Evolutionary conservation across 169 alveolate genomes (phyloP).

Genomic region (Ichthyophthirius multifiliis): DNA sequence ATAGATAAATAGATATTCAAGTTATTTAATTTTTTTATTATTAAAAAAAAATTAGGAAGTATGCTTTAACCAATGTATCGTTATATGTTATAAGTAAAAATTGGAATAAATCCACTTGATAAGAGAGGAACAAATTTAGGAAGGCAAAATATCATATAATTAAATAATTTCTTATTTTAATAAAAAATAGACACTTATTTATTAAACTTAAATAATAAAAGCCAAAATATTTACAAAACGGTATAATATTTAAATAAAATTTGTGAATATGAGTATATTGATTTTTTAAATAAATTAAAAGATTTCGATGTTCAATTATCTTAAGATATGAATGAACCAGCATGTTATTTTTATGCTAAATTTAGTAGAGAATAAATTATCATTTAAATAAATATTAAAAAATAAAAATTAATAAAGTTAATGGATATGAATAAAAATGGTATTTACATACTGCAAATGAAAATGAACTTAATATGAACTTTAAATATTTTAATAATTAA

Average conservation of each 20-base stretch:
- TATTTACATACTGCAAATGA: neutral
- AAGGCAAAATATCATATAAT: neutral
- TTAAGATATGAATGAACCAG: neutral
- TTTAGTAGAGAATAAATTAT: neutral
- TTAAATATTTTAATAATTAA: slow-evolving; percentile 1
- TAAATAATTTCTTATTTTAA: neutral
- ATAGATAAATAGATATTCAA: neutral
- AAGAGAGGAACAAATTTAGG: neutral
- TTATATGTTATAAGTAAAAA: neutral
- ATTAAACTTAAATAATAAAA: neutral
- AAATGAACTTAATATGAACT: neutral
- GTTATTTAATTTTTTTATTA: neutral
- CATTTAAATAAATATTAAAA: neutral
- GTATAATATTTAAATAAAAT: neutral
- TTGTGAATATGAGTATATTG: no score
- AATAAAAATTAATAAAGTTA: neutral
- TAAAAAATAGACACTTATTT: neutral
- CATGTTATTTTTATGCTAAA: neutral
- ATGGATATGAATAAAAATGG: slow-evolving; percentile 1
- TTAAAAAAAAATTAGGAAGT: neutral
- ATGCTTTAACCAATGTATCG: neutral
- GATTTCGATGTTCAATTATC: neutral
- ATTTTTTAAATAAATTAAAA: neutral
- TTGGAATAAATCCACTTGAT: slow-evolving; percentile 3
- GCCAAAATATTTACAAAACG: neutral